Base-by-base conservation (phyloP, 1,284 basidiomycete genomes). In the Cutaneotrichosporon sp. region DNA sequence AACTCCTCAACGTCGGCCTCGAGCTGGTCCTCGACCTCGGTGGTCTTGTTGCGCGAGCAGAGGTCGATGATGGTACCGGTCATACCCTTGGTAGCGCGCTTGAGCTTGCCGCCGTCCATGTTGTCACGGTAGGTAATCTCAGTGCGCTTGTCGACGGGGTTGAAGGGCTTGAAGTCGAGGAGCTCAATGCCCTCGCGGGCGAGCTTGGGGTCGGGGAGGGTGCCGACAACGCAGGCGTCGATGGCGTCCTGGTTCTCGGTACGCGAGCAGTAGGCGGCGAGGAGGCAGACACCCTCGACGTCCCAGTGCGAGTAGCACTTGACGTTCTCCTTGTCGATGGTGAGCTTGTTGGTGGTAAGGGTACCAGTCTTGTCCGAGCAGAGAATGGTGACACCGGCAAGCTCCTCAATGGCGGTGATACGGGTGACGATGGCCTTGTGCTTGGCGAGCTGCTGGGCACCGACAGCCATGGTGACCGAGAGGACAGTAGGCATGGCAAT, bases 81-180 rank as follows among this genome's bases (percentile, higher is more conserved):
- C 94, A 97, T 97, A 82, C 95, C 95, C 89, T 99, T 98, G 79
- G 95, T 97, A 74, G 94, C 94, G 76, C 94, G 92, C 87, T 95
- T 97, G 72, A 97, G 87, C 82, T 91, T 92, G 82, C 94, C 94
- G 33, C 91, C 87, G 24, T 92, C 86, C 36, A 60, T 63, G 80
- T 94, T 89, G 81, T 97, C 95, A 65, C 87, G 88, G 85, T 97
- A 97, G 59, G 95, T 98, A 78, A 97, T 95, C 83, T 97, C 94
- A 65, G 95, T 98, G 79, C 95, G 92, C 87, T 98, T 98, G 86
- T 95, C 93, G 72, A 95, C 92, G 62, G 95, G 95, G 86, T 98
- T 95, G 87, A 98, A 98, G 22, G 95, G 94, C 85, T 95, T 97
- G 87, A 99, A 99, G 82, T 98, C 93, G 76, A 97, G 84, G 60